Base-by-base conservation (phyloP, 2,329 filamentous ascomycete genomes). In the Penicillium fuscoglaucum region DNA sequence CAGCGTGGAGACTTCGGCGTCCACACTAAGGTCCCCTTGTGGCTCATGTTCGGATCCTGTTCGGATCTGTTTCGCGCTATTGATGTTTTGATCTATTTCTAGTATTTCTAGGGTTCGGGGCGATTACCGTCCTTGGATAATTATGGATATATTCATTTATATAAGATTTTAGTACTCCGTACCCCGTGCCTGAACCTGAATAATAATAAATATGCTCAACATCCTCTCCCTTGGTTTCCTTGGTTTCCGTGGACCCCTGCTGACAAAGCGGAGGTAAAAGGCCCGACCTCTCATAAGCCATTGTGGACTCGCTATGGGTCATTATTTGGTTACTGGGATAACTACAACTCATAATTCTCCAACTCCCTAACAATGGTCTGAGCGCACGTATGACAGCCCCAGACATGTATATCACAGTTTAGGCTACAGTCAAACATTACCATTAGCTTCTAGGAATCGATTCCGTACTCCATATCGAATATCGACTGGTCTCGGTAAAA, bases 61-160 rank as follows among this genome's bases (percentile, higher is more conserved):
- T 24, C 41, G 52, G 15, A 39, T 15, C 7, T n/a, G 52, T 52
- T 52, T 52, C 40, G 31, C 48, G 4, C 54, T 56, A 56, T 56
- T 52, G 54, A 46, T 52, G 31, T 52, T 28, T 33, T 24, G 12
- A 21, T 49, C 52, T 55, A 55, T 55, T 55, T 55, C 52, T 13
- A 35, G 44, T 55, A 55, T 55, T 55, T 55, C 52, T 13, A 35
- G 44, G 4, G 31, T 48, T 28, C 17, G 44, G n/a, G 24, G 19
- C 7, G 28, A 46, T 24, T 53, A 26, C 51, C 24, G 13, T 52
- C 28, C 33, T 21, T 31, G 29, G 40, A 28, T 26, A 46, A 48
- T 47, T 47, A 33, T 35, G 46, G 46, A 35, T 17, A 48, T 6
- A 29, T 17, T 33, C n/a, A 31, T 48, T 21, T 13, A 33, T 33